Percentiles rank a stretch among this genome's conserved stretches.
Evolutionary conservation across 371 early-diverging fungal species (phyloP).

Genomic region (Dinochytrium kinnereticum): DNA sequence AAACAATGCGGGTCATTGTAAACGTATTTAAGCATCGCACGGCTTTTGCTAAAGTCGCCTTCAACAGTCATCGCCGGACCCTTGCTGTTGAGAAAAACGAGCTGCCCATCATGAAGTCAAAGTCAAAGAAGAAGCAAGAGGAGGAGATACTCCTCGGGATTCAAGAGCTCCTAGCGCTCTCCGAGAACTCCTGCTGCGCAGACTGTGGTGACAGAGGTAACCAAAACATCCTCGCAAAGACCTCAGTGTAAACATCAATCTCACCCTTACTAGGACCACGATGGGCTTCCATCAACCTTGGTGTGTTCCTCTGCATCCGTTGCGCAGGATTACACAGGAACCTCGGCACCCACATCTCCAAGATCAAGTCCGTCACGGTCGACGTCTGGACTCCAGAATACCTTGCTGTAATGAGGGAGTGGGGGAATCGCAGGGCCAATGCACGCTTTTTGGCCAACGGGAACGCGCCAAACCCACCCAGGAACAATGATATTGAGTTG

Average conservation of each 20-base stretch:
- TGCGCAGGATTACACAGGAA: conserved; percentile 89
- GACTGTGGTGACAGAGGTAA: conserved; percentile 50
- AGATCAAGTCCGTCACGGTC: conserved; percentile 85
- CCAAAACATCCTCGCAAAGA: not conserved
- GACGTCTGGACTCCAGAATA: conserved; percentile 92
- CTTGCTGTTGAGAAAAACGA: no score
- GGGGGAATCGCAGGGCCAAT: conserved; percentile 48
- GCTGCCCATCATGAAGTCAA: conserved; percentile 9
- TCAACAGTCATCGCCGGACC: no score
- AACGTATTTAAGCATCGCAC: no score
- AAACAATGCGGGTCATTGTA: not conserved
- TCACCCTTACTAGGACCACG: conserved; percentile 72
- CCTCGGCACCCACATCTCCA: conserved; percentile 87
- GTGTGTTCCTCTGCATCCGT: conserved; percentile 91
- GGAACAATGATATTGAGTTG: conserved; percentile 60
- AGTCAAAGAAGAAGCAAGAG: conserved; percentile 35
- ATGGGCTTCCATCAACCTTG: conserved; percentile 92
- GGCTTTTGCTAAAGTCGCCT: no score
- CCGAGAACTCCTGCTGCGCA: conserved; percentile 52
- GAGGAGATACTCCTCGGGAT: conserved; percentile 42
- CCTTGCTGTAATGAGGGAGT: conserved; percentile 61
- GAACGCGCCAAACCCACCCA: conserved; percentile 22
- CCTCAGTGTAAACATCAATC: not conserved
- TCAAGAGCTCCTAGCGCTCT: conserved; percentile 40
- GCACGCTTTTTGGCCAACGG: conserved; percentile 38